Conservation (phyloP, 129 eudicot genomes). For the Silybum marianum region DNA sequence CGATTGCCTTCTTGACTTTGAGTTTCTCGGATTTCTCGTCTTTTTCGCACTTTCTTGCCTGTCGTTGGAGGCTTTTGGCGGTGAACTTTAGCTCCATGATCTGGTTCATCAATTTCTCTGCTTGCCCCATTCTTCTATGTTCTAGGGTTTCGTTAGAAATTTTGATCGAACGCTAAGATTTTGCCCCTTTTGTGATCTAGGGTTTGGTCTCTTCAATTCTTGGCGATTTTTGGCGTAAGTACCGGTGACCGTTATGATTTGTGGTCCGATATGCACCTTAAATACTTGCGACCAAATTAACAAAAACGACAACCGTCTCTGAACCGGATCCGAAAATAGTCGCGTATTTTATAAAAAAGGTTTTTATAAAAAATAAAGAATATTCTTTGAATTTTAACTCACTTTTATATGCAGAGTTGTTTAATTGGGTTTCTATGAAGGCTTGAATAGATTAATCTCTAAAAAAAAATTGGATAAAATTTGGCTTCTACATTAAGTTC, state of each 20-base stretch:
- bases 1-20: slow-evolving; percentile 78
- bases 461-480: too few relatives aligned
- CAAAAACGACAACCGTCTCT: neutral
- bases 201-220: slow-evolving; percentile 17
- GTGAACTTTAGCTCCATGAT: slow-evolving; percentile 86
- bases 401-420: too few relatives aligned
- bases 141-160: neutral
- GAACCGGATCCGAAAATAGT: too few relatives aligned
- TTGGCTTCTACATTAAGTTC: too few relatives aligned
- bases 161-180: slow-evolving; percentile 11
- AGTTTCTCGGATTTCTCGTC: slow-evolving; percentile 78
- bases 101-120: slow-evolving; percentile 85
- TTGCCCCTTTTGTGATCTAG: slow-evolving; percentile 9
- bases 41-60: slow-evolving; percentile 77
- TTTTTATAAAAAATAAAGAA: too few relatives aligned
- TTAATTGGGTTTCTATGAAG: too few relatives aligned
- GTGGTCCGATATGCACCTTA: neutral
- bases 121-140: slow-evolving; percentile 58
- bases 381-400: too few relatives aligned
- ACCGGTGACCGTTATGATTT: slow-evolving; percentile 1
- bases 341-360: too few relatives aligned
- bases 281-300: neutral
- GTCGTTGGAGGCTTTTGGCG: slow-evolving; percentile 67
- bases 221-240: slow-evolving; percentile 16
- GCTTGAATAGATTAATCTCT: too few relatives aligned